A percentile compares a stretch with the other conserved stretches of the same genome.
Evolutionary conservation across 1,284 basidiomycete genomes (phyloP).

Genomic region (Serendipita sp.): DNA sequence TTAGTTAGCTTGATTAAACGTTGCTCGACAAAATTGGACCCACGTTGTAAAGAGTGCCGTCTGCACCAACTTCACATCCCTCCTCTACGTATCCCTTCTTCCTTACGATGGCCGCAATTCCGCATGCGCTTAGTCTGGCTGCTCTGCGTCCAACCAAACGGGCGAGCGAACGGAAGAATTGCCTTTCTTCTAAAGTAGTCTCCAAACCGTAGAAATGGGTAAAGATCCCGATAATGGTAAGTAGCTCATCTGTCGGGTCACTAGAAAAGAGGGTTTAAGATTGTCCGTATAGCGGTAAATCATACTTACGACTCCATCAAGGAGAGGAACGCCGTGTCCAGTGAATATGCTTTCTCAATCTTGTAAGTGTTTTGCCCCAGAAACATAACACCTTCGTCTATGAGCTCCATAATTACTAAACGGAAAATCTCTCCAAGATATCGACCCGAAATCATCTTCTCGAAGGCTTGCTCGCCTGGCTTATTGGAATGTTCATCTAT

Average conservation of each 20-base stretch:
- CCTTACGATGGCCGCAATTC: slow-evolving; percentile 85
- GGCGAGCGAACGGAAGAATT: slow-evolving; percentile 88
- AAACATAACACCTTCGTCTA: slow-evolving; percentile 94
- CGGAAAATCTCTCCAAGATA: slow-evolving; percentile 96
- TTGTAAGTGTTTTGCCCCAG: slow-evolving; percentile 97
- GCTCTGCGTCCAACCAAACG: slow-evolving; percentile 82
- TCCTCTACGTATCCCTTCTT: slow-evolving; percentile 86
- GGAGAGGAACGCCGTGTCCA: slow-evolving; percentile 94
- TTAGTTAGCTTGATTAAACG: slow-evolving; percentile 1
- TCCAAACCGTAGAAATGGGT: slow-evolving; percentile 89
- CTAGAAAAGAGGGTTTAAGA: slow-evolving; percentile 24
- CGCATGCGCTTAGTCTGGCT: slow-evolving; percentile 78
- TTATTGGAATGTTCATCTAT: slow-evolving; percentile 95
- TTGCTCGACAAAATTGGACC: slow-evolving; percentile 20
- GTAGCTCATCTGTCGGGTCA: slow-evolving; percentile 93
- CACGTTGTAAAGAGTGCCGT: slow-evolving; percentile 87
- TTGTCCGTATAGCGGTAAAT: background rate
- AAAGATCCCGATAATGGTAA: slow-evolving; percentile 94
- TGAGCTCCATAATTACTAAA: slow-evolving; percentile 85
- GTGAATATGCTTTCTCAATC: slow-evolving; percentile 79
- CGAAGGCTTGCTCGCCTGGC: slow-evolving; percentile 87
- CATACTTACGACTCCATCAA: slow-evolving; percentile 74
- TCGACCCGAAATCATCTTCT: slow-evolving; percentile 96
- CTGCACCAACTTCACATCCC: slow-evolving; percentile 80
- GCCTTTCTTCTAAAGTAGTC: slow-evolving; percentile 84